Evolutionary conservation across 345 rosid species (phyloP), one percentile per base, ranked within the genome.

Genomic region (Melaleuca alternifolia): DNA sequence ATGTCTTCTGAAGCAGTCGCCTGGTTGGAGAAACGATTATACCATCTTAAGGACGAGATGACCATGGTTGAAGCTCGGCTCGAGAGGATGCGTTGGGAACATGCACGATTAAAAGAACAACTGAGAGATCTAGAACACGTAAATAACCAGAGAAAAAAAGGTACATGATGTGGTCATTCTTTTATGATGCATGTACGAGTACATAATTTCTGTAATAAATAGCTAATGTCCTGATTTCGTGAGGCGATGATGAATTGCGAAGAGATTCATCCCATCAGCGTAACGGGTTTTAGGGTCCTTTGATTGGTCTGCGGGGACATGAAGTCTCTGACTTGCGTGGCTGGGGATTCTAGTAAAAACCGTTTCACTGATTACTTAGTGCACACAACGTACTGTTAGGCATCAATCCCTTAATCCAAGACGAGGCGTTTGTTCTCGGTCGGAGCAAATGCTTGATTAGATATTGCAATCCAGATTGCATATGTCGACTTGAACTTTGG

Each of bases 31-130:
- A 94, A 92, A 90, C 92, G 94, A 89, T 79, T 92, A 86, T 96
- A 94, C 90, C 91, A 95, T 89, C 95, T 95, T 52, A 92, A 94
- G 86, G 95, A 94, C 13, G 97, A 94, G 91, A 92, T 97, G 92
- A 85, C 92, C 50, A 94, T 94, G 94, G 94, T 92, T 10, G 99
- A 95, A 91, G 92, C 92, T 79, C 92, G 93, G 90, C 89, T 94
- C 61, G 95, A 95, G 93, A 92, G 97, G 90, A 92, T 95, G 95
- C 90, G 87, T 86, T 88, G 90, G 37, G 95, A 96, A 87, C 93
- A 94, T 52, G 82, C 91, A 11, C 86, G 91, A 81, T 86, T 97
- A 89, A 93, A 93, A 88, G 89, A 93, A 28, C 96, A 91, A 84
- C 50, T 94, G 85, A 91, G 93, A 87, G 93, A 92, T 50, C 84